phyloP scores from a whole-genome alignment of 345 rosid species.

The Populus tremula region DNA sequence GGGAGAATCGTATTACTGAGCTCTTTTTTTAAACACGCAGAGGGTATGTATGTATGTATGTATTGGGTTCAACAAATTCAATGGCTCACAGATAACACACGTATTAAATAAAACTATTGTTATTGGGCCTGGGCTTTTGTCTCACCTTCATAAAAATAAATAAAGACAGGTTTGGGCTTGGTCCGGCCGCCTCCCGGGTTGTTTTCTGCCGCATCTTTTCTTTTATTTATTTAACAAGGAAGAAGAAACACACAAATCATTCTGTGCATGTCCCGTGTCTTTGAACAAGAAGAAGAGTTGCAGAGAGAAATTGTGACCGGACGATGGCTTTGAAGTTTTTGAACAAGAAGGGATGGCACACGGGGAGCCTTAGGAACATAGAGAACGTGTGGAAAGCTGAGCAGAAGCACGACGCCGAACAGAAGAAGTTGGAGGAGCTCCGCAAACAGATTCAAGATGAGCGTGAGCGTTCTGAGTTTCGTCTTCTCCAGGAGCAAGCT shows the following conservation, averaged over 20 bases:
- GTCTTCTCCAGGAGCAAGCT: slow-evolving; percentile 88
- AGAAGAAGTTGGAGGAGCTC: slow-evolving; percentile 93
- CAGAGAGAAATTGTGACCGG: neutral
- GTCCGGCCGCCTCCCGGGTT: neutral
- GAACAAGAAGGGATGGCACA: slow-evolving; percentile 99
- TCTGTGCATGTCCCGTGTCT: neutral
- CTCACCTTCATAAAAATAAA: neutral
- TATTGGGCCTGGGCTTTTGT: neutral
- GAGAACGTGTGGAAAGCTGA: slow-evolving; percentile 99
- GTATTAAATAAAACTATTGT: neutral
- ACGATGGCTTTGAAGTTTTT: slow-evolving; percentile 89
- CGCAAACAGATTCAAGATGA: slow-evolving; percentile 90
- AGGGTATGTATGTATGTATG: neutral
- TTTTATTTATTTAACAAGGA: too few relatives aligned
- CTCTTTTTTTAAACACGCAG: too few relatives aligned
- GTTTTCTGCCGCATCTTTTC: neutral
- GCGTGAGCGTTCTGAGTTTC: slow-evolving; percentile 86
- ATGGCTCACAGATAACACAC: too few relatives aligned
- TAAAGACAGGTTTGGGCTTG: neutral
- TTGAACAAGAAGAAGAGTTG: neutral
- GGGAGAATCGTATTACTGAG: neutral
- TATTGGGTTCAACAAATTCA: neutral
- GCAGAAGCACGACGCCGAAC: slow-evolving; percentile 92
- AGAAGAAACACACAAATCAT: neutral
- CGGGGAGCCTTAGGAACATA: slow-evolving; percentile 91